Evolutionary conservation across 768 basidiomycete species (phyloP), one percentile per base, ranked within the genome.

Genomic region (Rhizopogon rudus): DNA sequence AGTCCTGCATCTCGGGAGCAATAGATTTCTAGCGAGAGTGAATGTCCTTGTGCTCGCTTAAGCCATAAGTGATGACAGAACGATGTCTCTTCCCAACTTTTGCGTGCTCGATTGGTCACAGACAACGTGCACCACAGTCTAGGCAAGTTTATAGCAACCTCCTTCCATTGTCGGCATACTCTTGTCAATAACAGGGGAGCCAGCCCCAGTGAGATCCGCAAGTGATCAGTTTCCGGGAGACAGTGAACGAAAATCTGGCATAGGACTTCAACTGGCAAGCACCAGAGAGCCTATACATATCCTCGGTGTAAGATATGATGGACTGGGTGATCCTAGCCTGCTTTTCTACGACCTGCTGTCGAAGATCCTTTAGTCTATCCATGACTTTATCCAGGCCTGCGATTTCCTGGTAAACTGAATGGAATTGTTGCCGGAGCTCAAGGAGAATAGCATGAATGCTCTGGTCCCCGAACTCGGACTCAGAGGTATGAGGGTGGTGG

Each of bases 161-260:
- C 53, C 57, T 71, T 72, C 81, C 81, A 82, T 2, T 65, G 55
- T 1, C 64, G 63, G 57, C 76, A 77, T 10, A 82, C 72, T 41
- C 64, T 62, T n/a, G 72, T 66, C 22, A 81, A 57, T 5, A 75
- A 46, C 39, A 77, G 57, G 12, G 80, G 78, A 0, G 71, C 72
- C 10, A 35, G 7, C 6, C 13, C 10, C 35, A 4, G 28, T 16
- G 8, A 2, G 28, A 16, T 29, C 1, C n/a, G n/a, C 5, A 22
- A 31, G 8, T 55, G 50, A 33, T 67, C 60, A 16, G 62, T 66
- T 48, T 71, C 71, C 3, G 67, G 61, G n/a, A 74, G 60, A 58
- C 73, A 76, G 22, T 71, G 68, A 10, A 63, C 60, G 61, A 81
- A 81, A 35, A 83, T 76, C 61, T 80, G 75, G 37, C 74, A 71